These are phyloP conservation scores for Eucalyptus caleyi DNA, from an alignment of 345 rosid genomes.

Conservation along the genomic window DNA sequence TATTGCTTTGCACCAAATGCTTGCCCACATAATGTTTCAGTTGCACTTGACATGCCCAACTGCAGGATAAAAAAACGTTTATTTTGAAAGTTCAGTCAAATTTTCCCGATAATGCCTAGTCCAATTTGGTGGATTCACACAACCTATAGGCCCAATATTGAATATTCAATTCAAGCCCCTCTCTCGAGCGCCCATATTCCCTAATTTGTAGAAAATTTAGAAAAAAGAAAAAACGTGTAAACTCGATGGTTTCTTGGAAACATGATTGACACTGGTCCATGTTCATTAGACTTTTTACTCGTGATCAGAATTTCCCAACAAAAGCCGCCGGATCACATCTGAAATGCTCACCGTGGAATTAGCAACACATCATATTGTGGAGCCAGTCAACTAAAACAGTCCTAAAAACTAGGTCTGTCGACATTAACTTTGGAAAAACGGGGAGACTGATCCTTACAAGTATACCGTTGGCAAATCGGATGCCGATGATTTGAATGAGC, in stretches of 20 bases:
- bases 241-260: neutral
- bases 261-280: neutral
- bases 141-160: neutral
- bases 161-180: neutral
- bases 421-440: neutral
- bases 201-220: neutral
- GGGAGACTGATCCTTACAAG: conserved; percentile 2
- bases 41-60: conserved; percentile 50
- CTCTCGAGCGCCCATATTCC: neutral
- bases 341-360: neutral
- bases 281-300: neutral
- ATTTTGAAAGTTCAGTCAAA: neutral
- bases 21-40: conserved; percentile 47
- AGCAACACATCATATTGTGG: neutral
- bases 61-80: neutral
- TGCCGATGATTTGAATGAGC: conserved; percentile 34
- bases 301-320: neutral
- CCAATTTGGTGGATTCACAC: neutral
- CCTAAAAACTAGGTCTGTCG: neutral
- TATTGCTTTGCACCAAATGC: conserved; percentile 44
- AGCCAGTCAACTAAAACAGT: neutral
- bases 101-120: neutral
- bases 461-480: conserved; percentile 47
- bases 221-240: neutral
- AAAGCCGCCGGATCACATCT: neutral